phyloP scores from a whole-genome alignment of 2,329 filamentous ascomycete species.

The Falciphora oryzae region DNA sequence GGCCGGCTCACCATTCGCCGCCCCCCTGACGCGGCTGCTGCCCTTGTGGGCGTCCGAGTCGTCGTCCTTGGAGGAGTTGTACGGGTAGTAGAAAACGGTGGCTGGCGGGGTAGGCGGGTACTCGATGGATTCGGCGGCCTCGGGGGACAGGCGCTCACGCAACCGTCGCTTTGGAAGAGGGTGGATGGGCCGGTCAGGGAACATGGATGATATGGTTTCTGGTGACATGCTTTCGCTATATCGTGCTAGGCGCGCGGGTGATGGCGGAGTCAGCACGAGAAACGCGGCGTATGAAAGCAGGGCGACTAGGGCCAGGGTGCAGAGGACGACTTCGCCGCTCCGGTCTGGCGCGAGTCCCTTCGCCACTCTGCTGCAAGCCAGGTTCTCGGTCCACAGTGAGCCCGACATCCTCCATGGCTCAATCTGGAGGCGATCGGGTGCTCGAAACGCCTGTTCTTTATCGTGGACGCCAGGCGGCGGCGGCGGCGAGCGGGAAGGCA shows the following conservation, averaged over 20 bases:
- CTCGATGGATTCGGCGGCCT: constrained; percentile 74
- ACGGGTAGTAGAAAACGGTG: constrained; percentile 74
- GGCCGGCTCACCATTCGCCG: constrained; percentile 34
- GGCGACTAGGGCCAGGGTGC: background rate
- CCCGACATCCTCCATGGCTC: constrained; percentile 1
- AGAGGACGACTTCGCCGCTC: constrained; percentile 1
- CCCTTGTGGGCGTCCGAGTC: constrained; percentile 22
- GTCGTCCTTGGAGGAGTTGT: constrained; percentile 45
- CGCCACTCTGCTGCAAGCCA: background rate
- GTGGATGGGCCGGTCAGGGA: constrained; percentile 86
- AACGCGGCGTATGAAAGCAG: background rate
- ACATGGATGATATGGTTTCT: constrained; percentile 74
- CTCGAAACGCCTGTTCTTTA: background rate
- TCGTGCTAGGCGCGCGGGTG: constrained; percentile 27
- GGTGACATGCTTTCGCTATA: constrained; percentile 53
- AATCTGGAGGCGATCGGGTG: background rate
- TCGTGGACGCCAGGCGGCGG: background rate
- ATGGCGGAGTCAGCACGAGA: constrained; percentile 11
- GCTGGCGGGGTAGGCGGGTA: constrained; percentile 73
- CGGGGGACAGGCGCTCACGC: constrained; percentile 79
- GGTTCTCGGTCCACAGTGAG: background rate
- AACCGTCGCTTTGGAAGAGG: constrained; percentile 85
- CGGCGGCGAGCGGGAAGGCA: background rate
- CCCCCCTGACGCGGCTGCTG: constrained; percentile 10
- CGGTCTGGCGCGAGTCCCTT: background rate